Percentiles rank a stretch among this genome's conserved stretches.
These are phyloP conservation scores for Claviceps arundinis DNA, from an alignment of 2,329 filamentous ascomycete genomes.

Conservation along the genomic window DNA sequence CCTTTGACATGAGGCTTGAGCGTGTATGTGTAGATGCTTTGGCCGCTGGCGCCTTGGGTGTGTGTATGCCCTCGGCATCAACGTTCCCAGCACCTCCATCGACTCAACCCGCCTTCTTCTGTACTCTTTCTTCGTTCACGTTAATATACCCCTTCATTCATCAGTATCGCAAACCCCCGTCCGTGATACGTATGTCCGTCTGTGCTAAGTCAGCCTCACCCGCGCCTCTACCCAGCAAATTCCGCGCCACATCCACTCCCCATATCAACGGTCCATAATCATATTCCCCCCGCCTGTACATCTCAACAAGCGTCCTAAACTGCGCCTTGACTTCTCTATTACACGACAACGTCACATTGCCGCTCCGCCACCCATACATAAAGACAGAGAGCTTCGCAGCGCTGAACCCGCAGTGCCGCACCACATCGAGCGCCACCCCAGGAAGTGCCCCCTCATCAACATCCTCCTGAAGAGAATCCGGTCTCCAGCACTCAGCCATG, in stretches of 20 bases:
- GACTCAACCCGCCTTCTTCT: no score
- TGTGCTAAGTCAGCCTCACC: no score
- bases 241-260: conserved; percentile 22
- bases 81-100: no score
- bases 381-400: conserved; percentile 25
- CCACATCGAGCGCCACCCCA: conserved; percentile 20
- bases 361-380: conserved; percentile 25
- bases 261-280: conserved; percentile 21
- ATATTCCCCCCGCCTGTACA: conserved; percentile 13
- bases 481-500: conserved; percentile 16
- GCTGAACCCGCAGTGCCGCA: conserved; percentile 18
- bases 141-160: no score
- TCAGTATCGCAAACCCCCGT: background rate
- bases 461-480: conserved; percentile 12
- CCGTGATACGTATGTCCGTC: no score
- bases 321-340: conserved; percentile 27
- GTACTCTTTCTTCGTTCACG: no score
- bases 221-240: conserved; percentile 12
- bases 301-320: conserved; percentile 21
- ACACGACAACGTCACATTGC: conserved; percentile 23
- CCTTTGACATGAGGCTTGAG: no score
- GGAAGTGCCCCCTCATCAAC: conserved; percentile 18
- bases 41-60: no score
- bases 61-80: no score
- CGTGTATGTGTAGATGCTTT: no score